phyloP scores from a whole-genome alignment of 1,284 basidiomycete genomes.

The Apiotrichum akiyoshidainum region DNA sequence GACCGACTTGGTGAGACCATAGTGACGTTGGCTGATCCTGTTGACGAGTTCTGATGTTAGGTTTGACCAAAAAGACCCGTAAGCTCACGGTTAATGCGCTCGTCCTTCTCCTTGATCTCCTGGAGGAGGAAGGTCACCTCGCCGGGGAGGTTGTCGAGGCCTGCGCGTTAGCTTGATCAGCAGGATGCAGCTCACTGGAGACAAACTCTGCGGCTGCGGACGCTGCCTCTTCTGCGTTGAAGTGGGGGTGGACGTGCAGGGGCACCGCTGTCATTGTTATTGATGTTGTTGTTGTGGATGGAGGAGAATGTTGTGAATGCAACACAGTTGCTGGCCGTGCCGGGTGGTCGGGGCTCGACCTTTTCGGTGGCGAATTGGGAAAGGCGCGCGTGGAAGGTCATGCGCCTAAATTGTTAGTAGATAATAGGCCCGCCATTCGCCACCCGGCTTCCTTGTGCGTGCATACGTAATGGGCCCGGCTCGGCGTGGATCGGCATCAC shows the following conservation, averaged over 20 bases:
- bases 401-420: background rate
- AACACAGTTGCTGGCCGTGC: background rate
- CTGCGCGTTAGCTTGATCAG: slow-evolving; percentile 47
- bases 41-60: slow-evolving; percentile 30
- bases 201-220: slow-evolving; percentile 67
- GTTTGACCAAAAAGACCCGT: background rate
- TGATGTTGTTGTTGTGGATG: background rate
- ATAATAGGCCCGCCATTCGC: background rate
- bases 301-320: background rate
- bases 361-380: slow-evolving; percentile 7
- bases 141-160: slow-evolving; percentile 69
- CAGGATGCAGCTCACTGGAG: slow-evolving; percentile 57
- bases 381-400: background rate
- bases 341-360: background rate
- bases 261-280: slow-evolving; percentile 10
- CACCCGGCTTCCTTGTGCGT: too few species aligned
- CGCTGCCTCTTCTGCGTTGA: slow-evolving; percentile 64
- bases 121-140: slow-evolving; percentile 68
- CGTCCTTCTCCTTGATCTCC: slow-evolving; percentile 61
- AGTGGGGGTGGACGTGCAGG: slow-evolving; percentile 39
- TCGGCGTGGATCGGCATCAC: background rate
- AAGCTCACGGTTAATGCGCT: slow-evolving; percentile 40
- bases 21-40: slow-evolving; percentile 42
- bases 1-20: slow-evolving; percentile 36
- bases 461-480: background rate